These are phyloP conservation scores for Yarrowia divulgata DNA, from an alignment of 805 yeast genomes.

Conservation along the genomic window DNA sequence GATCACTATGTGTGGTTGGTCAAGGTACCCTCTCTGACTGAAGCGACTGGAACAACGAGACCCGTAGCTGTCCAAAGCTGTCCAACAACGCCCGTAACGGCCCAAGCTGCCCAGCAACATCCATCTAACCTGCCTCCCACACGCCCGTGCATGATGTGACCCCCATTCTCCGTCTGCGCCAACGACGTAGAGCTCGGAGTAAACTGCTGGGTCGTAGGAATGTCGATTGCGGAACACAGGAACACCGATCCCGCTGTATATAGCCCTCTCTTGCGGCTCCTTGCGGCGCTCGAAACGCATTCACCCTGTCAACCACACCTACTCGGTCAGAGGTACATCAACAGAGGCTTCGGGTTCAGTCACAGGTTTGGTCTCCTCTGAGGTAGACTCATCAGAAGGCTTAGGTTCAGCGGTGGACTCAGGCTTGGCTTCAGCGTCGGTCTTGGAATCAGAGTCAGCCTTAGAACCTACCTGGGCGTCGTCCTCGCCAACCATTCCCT, in stretches of 20 bases:
- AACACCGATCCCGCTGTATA: neutral
- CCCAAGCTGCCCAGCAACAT: no score
- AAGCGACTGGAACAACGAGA: no score
- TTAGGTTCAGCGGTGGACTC: neutral
- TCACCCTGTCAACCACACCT: neutral
- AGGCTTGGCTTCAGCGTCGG: neutral
- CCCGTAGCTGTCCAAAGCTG: no score
- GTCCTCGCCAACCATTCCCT: constrained; percentile 6
- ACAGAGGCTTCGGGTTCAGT: neutral
- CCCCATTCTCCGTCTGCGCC: neutral
- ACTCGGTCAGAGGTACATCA: neutral
- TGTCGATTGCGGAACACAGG: neutral
- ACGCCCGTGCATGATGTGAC: neutral
- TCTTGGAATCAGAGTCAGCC: neutral
- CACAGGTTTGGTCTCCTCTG: neutral
- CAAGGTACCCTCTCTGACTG: no score
- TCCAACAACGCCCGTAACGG: no score
- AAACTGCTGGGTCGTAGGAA: neutral
- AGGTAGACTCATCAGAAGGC: no score
- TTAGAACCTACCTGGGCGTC: neutral
- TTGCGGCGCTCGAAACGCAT: neutral
- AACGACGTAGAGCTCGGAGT: neutral
- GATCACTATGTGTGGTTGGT: no score
- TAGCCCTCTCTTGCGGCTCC: neutral
- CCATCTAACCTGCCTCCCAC: neutral